Conservation (phyloP, 192 early-diverging fungal genomes). For the Backusella parvicylindrica region DNA sequence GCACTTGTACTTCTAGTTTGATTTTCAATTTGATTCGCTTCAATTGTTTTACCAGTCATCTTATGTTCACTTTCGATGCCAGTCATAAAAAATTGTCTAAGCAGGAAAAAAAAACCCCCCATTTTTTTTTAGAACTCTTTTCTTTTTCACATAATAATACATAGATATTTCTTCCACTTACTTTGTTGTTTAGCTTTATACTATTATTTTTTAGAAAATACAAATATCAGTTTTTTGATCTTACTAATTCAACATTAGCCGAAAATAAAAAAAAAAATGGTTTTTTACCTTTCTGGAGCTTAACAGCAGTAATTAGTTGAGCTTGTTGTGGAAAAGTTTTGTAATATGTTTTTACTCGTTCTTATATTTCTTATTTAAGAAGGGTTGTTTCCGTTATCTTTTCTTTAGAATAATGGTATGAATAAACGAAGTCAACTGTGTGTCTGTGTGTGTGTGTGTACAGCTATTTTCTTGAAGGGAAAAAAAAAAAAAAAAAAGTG, state of each 20-base stretch:
- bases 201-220: background rate
- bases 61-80: slow-evolving; percentile 6
- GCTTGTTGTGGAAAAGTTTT: background rate
- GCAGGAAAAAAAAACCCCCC: background rate
- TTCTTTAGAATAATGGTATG: background rate
- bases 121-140: background rate
- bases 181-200: background rate
- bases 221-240: background rate
- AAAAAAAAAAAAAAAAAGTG: background rate
- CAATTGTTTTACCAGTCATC: background rate
- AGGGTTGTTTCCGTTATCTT: background rate
- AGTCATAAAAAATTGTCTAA: slow-evolving; percentile 5
- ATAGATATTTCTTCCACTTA: background rate
- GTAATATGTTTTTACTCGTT: background rate
- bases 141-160: background rate
- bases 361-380: background rate
- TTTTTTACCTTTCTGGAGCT: background rate
- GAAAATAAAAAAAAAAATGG: background rate
- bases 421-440: background rate
- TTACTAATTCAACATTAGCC: background rate
- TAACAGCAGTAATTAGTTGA: background rate
- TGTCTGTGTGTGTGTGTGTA: background rate
- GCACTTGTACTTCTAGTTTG: background rate
- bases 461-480: background rate
- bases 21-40: slow-evolving; percentile 8